These are phyloP conservation scores for Datisca glomerata DNA, from an alignment of 306 rosid species.

Conservation along the genomic window DNA sequence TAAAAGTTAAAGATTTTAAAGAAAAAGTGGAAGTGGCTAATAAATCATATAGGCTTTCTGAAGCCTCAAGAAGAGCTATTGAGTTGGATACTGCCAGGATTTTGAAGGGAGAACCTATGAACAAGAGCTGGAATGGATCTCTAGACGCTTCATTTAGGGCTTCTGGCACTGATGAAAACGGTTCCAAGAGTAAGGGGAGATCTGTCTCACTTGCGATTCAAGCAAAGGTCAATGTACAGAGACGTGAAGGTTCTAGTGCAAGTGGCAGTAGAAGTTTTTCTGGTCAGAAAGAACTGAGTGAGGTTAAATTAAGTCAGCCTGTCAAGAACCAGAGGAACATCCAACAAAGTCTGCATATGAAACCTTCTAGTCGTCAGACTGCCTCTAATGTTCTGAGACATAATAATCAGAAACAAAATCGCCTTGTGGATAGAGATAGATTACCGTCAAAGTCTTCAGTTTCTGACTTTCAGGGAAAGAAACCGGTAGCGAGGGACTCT, in stretches of 20 bases:
- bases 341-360: constrained; percentile 46
- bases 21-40: constrained; percentile 47
- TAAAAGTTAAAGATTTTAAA: constrained; percentile 41
- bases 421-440: constrained; percentile 41
- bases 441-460: constrained; percentile 45
- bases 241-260: constrained; percentile 64
- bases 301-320: constrained; percentile 38
- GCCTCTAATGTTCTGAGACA: constrained; percentile 55
- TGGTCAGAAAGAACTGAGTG: constrained; percentile 47
- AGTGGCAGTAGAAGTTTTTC: constrained; percentile 33
- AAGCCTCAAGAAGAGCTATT: constrained; percentile 36
- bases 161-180: constrained; percentile 29
- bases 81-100: constrained; percentile 69
- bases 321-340: constrained; percentile 27
- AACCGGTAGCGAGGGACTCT: constrained; percentile 37
- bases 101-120: constrained; percentile 75
- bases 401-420: constrained; percentile 84
- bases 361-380: constrained; percentile 27
- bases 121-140: constrained; percentile 89
- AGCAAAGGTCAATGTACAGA: constrained; percentile 95
- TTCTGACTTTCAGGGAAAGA: constrained; percentile 40
- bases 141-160: constrained; percentile 37
- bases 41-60: constrained; percentile 37
- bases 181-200: constrained; percentile 41
- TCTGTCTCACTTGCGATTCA: constrained; percentile 93